Percentiles rank a stretch among this genome's conserved stretches.
phyloP scores from a whole-genome alignment of 805 yeast species.

The Zygotorulaspora danielsina region DNA sequence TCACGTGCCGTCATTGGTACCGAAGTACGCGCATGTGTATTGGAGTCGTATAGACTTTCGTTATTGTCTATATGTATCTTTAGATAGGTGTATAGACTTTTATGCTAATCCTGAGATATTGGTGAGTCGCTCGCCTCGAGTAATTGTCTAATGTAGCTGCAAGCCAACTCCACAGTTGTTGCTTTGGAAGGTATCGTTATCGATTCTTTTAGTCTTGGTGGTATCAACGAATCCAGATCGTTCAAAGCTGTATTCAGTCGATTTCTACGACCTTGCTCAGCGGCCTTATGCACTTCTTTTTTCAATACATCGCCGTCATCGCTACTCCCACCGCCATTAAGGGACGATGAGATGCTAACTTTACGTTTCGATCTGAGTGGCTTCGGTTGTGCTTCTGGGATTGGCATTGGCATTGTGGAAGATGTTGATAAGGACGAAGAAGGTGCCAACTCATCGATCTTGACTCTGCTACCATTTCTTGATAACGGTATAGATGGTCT shows the following conservation, averaged over 20 bases:
- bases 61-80: no score
- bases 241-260: slow-evolving; percentile 84
- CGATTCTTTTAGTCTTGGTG: slow-evolving; percentile 54
- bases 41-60: no score
- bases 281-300: slow-evolving; percentile 65
- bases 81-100: no score
- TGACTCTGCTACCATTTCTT: not conserved
- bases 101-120: slow-evolving; percentile 3
- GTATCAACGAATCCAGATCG: slow-evolving; percentile 66
- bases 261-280: slow-evolving; percentile 94
- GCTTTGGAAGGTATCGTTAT: slow-evolving; percentile 80
- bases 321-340: slow-evolving; percentile 13
- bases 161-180: slow-evolving; percentile 89
- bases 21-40: no score
- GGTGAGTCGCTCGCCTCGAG: slow-evolving; percentile 34
- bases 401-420: slow-evolving; percentile 1
- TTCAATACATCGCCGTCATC: slow-evolving; percentile 19
- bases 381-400: not conserved
- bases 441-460: not conserved
- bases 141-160: slow-evolving; percentile 56
- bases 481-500: slow-evolving; percentile 9
- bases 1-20: no score
- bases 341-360: slow-evolving; percentile 8
- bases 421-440: not conserved
- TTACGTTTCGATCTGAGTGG: slow-evolving; percentile 4